Evolutionary conservation across 2,329 filamentous ascomycete species (phyloP), one percentile per base, ranked within the genome.

Genomic region (Aurifilum marmelostoma): DNA sequence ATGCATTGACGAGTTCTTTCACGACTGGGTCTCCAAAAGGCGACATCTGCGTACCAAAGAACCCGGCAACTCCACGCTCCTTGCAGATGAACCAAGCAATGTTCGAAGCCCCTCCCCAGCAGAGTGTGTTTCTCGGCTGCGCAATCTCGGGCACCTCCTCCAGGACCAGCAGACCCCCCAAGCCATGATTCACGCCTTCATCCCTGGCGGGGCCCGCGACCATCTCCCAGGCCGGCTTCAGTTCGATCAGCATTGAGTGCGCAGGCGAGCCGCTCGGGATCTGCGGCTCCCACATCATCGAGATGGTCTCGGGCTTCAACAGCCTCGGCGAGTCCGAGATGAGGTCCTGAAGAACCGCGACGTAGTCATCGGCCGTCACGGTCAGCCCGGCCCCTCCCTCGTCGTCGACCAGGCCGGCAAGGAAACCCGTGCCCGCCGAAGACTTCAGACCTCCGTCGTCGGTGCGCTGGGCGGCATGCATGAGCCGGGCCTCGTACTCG

Each of bases 1-100:
- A 66, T 14, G 39, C 54, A 61, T 66, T 52, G 14, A 66, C 64
- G 27, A 66, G 54, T 41, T 66, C 64, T 24, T 29, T 66, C 16
- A 66, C 64, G 2, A 12, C 8, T n/a, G 41, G 34, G 16, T 61
- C 43, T 18, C 56, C 65, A 14, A 66, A 66, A 18, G 65, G 65
- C 41, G 39, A 43, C 39, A 66, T 24, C 12, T 66, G 65, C 29
- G 65, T 60, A 2, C 27, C 65, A 39, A 66, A 61, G 27, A 66
- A 60, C 1, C 65, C 65, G 2, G 65, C 65, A n/a, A 66, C 65
- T 3, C 65, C 65, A 6, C 39, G 39, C 39, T 66, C 56, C 56
- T 27, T 47, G 37, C 56, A 60, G 8, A 43, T 27, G 14, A 47
- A 59, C 54, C 64, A 66, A 21, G n/a, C 39, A 24, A 59, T 60